A percentile compares a stretch with the other conserved stretches of the same genome.
These are phyloP conservation scores for Lactuca sativa DNA, from an alignment of 129 eudicot species.

Conservation along the genomic window DNA sequence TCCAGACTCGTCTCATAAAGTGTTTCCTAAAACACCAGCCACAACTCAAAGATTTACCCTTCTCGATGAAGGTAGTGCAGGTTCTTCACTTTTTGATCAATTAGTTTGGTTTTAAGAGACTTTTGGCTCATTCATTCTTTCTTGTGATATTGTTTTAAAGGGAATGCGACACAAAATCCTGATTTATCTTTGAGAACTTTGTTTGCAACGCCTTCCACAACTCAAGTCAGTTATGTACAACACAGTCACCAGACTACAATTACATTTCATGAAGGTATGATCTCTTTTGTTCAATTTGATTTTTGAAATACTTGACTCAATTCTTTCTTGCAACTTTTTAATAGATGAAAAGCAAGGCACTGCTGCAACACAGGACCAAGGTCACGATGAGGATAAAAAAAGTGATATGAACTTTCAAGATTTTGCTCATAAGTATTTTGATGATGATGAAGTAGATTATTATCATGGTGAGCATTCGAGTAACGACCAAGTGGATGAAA, in stretches of 20 bases:
- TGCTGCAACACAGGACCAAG: neutral
- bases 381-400: neutral
- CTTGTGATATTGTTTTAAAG: no score
- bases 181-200: neutral
- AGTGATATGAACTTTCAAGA: constrained; percentile 12
- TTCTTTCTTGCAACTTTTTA: neutral
- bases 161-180: neutral
- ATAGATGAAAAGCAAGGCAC: constrained; percentile 15
- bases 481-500: neutral
- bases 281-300: no score
- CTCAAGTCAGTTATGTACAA: no score
- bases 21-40: no score
- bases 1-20: no score
- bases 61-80: neutral
- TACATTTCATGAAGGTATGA: no score
- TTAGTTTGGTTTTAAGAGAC: no score
- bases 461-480: constrained; percentile 9
- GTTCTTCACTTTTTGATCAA: neutral
- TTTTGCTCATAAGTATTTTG: constrained; percentile 11
- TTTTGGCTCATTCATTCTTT: no score
- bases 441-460: constrained; percentile 3
- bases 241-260: no score
- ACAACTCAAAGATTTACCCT: neutral
- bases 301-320: no score
- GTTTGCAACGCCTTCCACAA: neutral